These are phyloP conservation scores for Cladophialophora immunda DNA, from an alignment of 2,329 filamentous ascomycete species.

Conservation along the genomic window DNA sequence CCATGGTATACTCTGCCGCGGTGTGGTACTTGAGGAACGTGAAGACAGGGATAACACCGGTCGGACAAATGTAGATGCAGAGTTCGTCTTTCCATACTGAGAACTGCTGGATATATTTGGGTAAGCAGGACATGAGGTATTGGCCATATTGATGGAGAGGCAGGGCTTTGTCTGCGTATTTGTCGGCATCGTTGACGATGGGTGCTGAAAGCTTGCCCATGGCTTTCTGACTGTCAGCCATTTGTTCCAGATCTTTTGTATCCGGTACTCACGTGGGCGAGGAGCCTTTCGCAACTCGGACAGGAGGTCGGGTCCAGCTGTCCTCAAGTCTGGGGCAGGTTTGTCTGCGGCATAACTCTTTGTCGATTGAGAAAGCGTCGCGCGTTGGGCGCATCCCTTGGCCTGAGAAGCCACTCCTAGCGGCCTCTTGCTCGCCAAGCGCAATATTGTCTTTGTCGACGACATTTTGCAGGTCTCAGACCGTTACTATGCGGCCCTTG, in stretches of 20 bases:
- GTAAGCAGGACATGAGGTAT: conserved; percentile 94
- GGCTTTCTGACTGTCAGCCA: conserved; percentile 46
- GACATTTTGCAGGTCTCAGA: conserved; percentile 47
- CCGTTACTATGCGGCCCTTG: not conserved
- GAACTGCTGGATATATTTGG: conserved; percentile 99
- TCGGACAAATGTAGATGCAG: conserved; percentile 88
- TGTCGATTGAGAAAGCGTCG: conserved; percentile 46
- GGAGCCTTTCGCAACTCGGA: conserved; percentile 73
- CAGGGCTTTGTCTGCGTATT: conserved; percentile 86
- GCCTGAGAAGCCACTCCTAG: conserved; percentile 48
- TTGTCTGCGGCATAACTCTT: conserved; percentile 24
- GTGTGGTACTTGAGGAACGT: conserved; percentile 98
- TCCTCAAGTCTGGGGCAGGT: conserved; percentile 27
- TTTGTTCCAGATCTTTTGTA: conserved; percentile 12
- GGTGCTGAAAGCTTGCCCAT: conserved; percentile 75
- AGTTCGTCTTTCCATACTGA: conserved; percentile 99
- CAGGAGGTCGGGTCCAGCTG: conserved; percentile 64
- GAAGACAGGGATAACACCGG: conserved; percentile 90
- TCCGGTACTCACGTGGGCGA: conserved; percentile 55
- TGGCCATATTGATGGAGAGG: conserved; percentile 92
- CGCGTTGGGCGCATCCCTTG: conserved; percentile 41
- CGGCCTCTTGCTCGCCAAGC: conserved; percentile 52
- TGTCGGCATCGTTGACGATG: conserved; percentile 90
- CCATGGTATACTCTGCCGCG: conserved; percentile 92
- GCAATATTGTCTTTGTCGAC: conserved; percentile 55